Conservation (phyloP, 2,329 filamentous ascomycete species). For the Knufia petricola region DNA sequence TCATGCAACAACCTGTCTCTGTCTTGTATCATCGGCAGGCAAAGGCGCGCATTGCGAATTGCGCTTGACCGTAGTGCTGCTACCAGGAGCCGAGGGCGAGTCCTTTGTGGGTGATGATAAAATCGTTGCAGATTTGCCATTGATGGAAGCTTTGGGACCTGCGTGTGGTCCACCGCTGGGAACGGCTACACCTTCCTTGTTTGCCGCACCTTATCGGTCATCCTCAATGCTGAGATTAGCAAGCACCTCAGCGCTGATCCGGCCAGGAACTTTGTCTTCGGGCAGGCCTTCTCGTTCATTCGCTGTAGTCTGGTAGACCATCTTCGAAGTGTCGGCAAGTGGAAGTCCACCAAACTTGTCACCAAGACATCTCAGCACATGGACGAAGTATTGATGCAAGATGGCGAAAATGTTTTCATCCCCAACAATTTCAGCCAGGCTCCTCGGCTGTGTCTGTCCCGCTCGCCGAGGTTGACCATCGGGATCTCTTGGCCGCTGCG, state of each 20-base stretch:
- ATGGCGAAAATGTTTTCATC: slow-evolving; percentile 51
- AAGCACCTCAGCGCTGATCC: slow-evolving; percentile 4
- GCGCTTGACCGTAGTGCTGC: neutral
- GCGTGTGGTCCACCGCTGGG: neutral
- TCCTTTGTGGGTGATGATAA: too few relatives aligned
- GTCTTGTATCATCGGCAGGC: neutral
- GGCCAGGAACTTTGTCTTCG: slow-evolving; percentile 5
- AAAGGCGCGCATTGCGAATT: slow-evolving; percentile 2
- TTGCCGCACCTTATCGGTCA: neutral
- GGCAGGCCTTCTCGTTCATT: slow-evolving; percentile 12
- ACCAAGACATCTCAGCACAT: slow-evolving; percentile 39
- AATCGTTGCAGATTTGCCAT: neutral
- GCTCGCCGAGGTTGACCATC: slow-evolving; percentile 45
- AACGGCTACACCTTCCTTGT: neutral
- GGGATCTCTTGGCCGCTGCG: slow-evolving; percentile 46
- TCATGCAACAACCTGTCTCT: slow-evolving; percentile 1
- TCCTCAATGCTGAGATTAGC: slow-evolving; percentile 2
- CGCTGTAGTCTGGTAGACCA: slow-evolving; percentile 30
- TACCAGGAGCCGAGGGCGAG: neutral
- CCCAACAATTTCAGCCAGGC: slow-evolving; percentile 49
- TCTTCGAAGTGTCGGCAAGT: slow-evolving; percentile 29
- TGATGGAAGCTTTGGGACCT: neutral
- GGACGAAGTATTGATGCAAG: slow-evolving; percentile 45
- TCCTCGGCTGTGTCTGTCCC: slow-evolving; percentile 46
- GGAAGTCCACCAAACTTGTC: slow-evolving; percentile 37